Evolutionary conservation across 2,329 filamentous ascomycete species (phyloP), one percentile per base, ranked within the genome.

Genomic region (Fusarium coicis): DNA sequence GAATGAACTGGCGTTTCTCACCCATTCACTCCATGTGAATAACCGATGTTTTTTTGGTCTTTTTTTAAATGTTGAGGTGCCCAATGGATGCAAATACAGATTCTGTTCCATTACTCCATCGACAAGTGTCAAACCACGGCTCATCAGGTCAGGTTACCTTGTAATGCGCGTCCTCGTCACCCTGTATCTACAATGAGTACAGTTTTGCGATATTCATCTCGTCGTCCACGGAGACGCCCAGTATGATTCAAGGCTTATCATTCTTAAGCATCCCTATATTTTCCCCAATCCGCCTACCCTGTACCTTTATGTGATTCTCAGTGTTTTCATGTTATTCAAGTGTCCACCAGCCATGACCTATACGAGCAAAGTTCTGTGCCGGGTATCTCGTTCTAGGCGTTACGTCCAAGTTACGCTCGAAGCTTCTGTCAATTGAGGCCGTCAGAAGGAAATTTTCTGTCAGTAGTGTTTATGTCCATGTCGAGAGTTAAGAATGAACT

Each of bases 1-100:
- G 57, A 63, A 71, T 61, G 50, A 74, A 68, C 49, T 64, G 37
- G 37, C 36, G 46, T 34, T 59, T 69, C 52, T 50, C 50, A 30
- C 32, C 65, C 15, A 10, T 23, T 40, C 19, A 23, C 19, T 15
- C 15, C 12, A 10, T 10, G 16, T 44, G 16, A 37, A 37, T 36
- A 4, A 18, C 19, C 19, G 15, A n/a, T n/a, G 19, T 54, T 8
- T 3, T n/a, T 26, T 50, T 12, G n/a, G n/a, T n/a, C n/a, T n/a
- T n/a, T n/a, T n/a, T n/a, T n/a, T n/a, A n/a, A 30, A 30, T 12
- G 30, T 28, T 14, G 23, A 40, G 23, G 10, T 18, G 19, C 10
- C 7, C 10, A 16, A 26, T 30, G 19, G 15, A 30, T 40, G 34
- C 15, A 10, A n/a, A n/a, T 26, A 37, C 34, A 53, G 19, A n/a